Evolutionary conservation across 1,139 yeast genomes (phyloP).

Genomic region (Pichia terricola): DNA sequence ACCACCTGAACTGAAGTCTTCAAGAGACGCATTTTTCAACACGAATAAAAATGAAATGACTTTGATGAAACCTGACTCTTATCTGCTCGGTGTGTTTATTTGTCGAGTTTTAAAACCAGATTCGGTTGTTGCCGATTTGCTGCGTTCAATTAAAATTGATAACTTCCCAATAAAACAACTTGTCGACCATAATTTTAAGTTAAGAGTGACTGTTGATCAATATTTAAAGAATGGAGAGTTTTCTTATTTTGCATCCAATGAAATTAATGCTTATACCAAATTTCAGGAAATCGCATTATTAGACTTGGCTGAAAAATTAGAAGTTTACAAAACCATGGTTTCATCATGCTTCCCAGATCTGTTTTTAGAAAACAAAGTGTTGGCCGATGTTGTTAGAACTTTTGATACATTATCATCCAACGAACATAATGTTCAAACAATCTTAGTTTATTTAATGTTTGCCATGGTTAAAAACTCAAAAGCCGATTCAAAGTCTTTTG

Average conservation of each 20-base stretch:
- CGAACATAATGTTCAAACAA: slow-evolving; percentile 25
- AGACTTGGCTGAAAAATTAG: slow-evolving; percentile 40
- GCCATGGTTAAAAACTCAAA: slow-evolving; percentile 23
- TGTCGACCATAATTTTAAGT: slow-evolving; percentile 25
- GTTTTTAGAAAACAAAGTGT: slow-evolving; percentile 49
- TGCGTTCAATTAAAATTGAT: slow-evolving; percentile 1
- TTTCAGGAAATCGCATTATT: slow-evolving; percentile 46
- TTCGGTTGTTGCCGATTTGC: slow-evolving; percentile 5
- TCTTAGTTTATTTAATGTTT: slow-evolving; percentile 38
- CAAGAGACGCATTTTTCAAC: slow-evolving; percentile 14
- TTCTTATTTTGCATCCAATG: slow-evolving; percentile 32
- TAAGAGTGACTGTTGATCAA: slow-evolving; percentile 41
- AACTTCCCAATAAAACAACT: slow-evolving; percentile 28
- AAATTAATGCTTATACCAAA: slow-evolving; percentile 40
- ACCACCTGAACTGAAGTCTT: slow-evolving; percentile 22
- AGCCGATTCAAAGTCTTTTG: slow-evolving; percentile 17
- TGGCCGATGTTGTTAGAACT: slow-evolving; percentile 54
- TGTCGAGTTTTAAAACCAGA: slow-evolving; percentile 32
- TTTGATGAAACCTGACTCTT: slow-evolving; percentile 38
- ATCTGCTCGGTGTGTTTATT: slow-evolving; percentile 50
- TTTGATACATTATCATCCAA: slow-evolving; percentile 20
- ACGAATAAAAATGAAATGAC: too few species aligned
- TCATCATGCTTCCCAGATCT: slow-evolving; percentile 40
- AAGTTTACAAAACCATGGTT: slow-evolving; percentile 38
- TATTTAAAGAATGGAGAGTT: slow-evolving; percentile 38